These are phyloP conservation scores for Anthostomella pinea DNA, from an alignment of 2,329 filamentous ascomycete species.

Conservation along the genomic window DNA sequence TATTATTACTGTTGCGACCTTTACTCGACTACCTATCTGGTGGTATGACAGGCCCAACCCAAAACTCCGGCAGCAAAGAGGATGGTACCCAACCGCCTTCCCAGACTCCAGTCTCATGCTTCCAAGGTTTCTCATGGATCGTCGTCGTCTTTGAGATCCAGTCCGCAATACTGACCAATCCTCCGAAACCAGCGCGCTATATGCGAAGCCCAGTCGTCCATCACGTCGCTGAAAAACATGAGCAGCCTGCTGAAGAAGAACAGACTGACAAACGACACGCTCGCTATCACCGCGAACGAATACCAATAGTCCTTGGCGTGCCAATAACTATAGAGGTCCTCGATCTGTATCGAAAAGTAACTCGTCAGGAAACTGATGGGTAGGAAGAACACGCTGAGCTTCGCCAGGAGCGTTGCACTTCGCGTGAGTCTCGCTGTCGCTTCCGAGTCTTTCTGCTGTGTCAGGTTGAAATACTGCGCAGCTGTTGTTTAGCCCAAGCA, in stretches of 20 bases:
- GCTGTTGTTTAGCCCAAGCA: neutral
- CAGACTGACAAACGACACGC: slow-evolving; percentile 55
- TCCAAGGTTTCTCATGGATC: slow-evolving; percentile 13
- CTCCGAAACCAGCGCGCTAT: slow-evolving; percentile 18
- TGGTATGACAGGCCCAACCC: too few species aligned
- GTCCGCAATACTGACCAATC: slow-evolving; percentile 10
- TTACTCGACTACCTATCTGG: too few species aligned
- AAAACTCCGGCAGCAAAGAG: too few species aligned
- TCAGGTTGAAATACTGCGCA: slow-evolving; percentile 71
- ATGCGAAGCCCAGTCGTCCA: slow-evolving; percentile 36
- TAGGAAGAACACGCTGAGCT: slow-evolving; percentile 72
- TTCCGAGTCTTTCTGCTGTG: slow-evolving; percentile 70
- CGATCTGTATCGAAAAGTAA: slow-evolving; percentile 69
- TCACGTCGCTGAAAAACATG: slow-evolving; percentile 43
- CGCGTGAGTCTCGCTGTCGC: slow-evolving; percentile 69
- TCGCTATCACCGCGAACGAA: slow-evolving; percentile 61
- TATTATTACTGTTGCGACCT: too few species aligned
- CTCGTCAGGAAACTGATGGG: slow-evolving; percentile 72
- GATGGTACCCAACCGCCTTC: too few species aligned
- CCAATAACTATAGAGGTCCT: slow-evolving; percentile 54
- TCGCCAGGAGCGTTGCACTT: slow-evolving; percentile 69
- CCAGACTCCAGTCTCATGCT: too few species aligned
- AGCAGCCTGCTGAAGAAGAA: slow-evolving; percentile 50
- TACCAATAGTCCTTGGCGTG: slow-evolving; percentile 64
- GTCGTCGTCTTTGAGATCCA: slow-evolving; percentile 15